These are phyloP conservation scores for Hygrophila difformis DNA, from an alignment of 257 asterid species.

Conservation along the genomic window DNA sequence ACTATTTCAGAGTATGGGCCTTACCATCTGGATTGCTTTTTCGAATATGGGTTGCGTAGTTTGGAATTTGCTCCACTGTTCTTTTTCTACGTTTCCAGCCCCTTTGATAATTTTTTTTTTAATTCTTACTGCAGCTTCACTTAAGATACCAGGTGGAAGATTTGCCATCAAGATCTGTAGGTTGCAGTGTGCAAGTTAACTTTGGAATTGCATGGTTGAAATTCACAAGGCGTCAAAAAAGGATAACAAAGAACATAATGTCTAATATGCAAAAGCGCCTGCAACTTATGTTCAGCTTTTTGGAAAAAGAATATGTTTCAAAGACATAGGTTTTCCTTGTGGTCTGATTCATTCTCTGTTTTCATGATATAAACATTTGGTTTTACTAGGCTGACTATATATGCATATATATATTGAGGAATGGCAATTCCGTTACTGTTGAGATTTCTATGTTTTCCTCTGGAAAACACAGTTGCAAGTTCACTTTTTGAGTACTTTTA, in stretches of 20 bases:
- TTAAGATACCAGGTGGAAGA: constrained; percentile 81
- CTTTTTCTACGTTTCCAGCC: not conserved
- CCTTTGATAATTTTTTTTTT: constrained; percentile 1
- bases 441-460: too few species aligned
- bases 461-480: too few species aligned
- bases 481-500: too few species aligned
- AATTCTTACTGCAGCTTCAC: constrained; percentile 91
- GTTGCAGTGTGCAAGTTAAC: constrained; percentile 74
- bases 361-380: too few species aligned
- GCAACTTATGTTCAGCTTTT: constrained; percentile 58
- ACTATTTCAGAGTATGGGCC: constrained; percentile 67
- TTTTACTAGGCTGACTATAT: too few species aligned
- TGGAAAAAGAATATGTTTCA: constrained; percentile 86
- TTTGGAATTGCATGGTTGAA: constrained; percentile 83
- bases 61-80: not conserved
- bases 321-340: constrained; percentile 19
- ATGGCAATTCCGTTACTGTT: too few species aligned
- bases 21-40: not conserved
- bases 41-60: not conserved
- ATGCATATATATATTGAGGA: too few species aligned
- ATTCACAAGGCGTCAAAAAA: constrained; percentile 61
- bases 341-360: not conserved
- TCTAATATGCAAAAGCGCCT: constrained; percentile 72
- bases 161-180: constrained; percentile 54
- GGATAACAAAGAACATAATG: constrained; percentile 69